phyloP scores from a whole-genome alignment of 176 grass and related monocot species.

The Paspalum notatum region DNA sequence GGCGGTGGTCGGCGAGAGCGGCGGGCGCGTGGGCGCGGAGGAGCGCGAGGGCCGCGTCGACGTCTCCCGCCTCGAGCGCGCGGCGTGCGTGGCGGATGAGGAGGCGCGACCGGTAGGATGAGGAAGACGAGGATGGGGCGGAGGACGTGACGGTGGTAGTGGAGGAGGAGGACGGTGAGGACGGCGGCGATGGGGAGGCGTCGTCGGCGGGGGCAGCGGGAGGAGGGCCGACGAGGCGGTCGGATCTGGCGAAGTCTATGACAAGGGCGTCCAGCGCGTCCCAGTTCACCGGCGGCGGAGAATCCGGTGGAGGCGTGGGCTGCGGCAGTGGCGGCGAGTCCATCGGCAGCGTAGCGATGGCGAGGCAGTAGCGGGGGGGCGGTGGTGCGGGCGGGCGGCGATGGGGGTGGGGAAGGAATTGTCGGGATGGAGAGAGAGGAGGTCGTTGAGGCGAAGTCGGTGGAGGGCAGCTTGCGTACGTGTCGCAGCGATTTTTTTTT shows the following conservation, averaged over 20 bases:
- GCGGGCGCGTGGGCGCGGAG: slow-evolving; percentile 69
- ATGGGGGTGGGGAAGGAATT: not conserved
- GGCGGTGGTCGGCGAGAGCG: slow-evolving; percentile 77
- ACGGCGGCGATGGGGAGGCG: slow-evolving; percentile 37
- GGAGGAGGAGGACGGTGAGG: slow-evolving; percentile 52
- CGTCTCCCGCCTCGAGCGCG: slow-evolving; percentile 72
- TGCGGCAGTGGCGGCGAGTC: slow-evolving; percentile 9
- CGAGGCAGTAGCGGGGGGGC: not conserved
- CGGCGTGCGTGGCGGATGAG: slow-evolving; percentile 63
- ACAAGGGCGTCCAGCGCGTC: slow-evolving; percentile 69
- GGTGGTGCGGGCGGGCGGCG: slow-evolving; percentile 24
- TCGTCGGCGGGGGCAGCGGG: slow-evolving; percentile 26
- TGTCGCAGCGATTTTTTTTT: too few species aligned
- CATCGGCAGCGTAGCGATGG: slow-evolving; percentile 42
- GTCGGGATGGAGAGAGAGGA: not conserved
- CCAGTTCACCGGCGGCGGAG: slow-evolving; percentile 64
- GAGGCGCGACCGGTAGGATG: slow-evolving; percentile 61
- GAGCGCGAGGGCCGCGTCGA: slow-evolving; percentile 72
- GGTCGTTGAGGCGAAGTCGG: not conserved
- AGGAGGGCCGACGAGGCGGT: slow-evolving; percentile 53
- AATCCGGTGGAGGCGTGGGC: not conserved
- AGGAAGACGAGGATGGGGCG: slow-evolving; percentile 35
- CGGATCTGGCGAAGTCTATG: slow-evolving; percentile 72
- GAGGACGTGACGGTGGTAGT: slow-evolving; percentile 37
- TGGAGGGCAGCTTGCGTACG: not conserved